Evolutionary conservation across 2,329 filamentous ascomycete genomes (phyloP).

Genomic region (Aspergillus bombycis): DNA sequence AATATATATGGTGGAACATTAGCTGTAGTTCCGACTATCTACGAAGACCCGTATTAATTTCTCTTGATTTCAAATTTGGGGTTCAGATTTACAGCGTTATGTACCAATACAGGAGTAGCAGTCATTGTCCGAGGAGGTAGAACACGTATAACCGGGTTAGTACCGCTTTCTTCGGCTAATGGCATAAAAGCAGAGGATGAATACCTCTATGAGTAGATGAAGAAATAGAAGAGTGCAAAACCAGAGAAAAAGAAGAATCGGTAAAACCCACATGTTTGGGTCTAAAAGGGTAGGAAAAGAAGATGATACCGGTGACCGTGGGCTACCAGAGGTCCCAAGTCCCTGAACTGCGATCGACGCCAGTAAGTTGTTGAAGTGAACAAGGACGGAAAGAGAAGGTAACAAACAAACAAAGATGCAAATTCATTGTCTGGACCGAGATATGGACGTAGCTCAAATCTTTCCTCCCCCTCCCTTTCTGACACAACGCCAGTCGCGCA

Average conservation of each 20-base stretch:
- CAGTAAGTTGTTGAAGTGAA: constrained; percentile 18
- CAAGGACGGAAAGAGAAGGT: constrained; percentile 16
- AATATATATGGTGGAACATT: neutral
- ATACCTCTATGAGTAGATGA: neutral
- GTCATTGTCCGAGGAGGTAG: neutral
- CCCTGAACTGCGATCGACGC: constrained; percentile 21
- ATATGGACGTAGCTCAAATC: constrained; percentile 9
- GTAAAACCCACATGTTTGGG: neutral
- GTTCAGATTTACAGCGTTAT: constrained; percentile 20
- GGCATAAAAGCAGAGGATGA: neutral
- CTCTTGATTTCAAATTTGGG: constrained; percentile 10
- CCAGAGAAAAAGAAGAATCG: neutral
- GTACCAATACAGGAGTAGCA: constrained; percentile 19
- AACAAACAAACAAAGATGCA: constrained; percentile 7
- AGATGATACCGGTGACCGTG: neutral
- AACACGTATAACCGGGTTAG: neutral
- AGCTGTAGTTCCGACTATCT: neutral
- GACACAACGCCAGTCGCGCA: constrained; percentile 7
- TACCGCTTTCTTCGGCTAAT: neutral
- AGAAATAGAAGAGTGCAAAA: neutral
- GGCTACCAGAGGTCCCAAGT: constrained; percentile 4
- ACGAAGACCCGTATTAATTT: neutral
- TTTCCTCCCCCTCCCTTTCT: constrained; percentile 20
- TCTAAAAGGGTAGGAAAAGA: neutral
- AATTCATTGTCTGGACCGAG: constrained; percentile 11